Percentiles rank a stretch among this genome's conserved stretches.
Evolutionary conservation across 768 basidiomycete species (phyloP).

Genomic region (Dioszegia crocea): DNA sequence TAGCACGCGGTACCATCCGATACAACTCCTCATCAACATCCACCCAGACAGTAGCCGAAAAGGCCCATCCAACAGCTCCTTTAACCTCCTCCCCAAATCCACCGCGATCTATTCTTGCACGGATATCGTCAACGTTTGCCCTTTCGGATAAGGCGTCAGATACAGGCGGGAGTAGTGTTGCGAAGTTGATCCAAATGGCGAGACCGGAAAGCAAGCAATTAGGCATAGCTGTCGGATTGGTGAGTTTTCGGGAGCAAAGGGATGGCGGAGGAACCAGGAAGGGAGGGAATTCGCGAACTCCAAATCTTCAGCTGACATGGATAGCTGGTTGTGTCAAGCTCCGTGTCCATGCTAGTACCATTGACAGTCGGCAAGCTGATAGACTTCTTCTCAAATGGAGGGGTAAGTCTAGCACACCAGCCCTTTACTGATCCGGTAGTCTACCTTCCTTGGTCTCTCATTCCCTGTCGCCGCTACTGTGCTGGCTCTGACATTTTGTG

Average conservation of each 20-base stretch:
- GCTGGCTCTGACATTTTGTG: conserved; percentile 70
- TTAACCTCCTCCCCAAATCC: not conserved
- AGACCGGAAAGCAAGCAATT: conserved; percentile 76
- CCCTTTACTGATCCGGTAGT: conserved; percentile 15
- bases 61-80: not conserved
- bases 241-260: conserved; percentile 30
- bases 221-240: conserved; percentile 64
- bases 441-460: conserved; percentile 71
- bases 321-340: conserved; percentile 75
- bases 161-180: conserved; percentile 28
- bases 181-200: conserved; percentile 63
- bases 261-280: not conserved
- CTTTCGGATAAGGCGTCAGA: conserved; percentile 3
- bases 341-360: conserved; percentile 87
- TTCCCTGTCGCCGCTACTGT: conserved; percentile 72
- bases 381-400: conserved; percentile 74
- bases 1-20: too few species aligned
- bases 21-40: conserved; percentile 1
- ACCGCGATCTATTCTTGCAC: conserved; percentile 1
- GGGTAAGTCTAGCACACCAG: conserved; percentile 55
- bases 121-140: conserved; percentile 2
- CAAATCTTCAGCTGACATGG: conserved; percentile 14
- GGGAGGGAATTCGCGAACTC: not conserved
- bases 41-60: not conserved
- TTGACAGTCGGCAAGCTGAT: conserved; percentile 90